phyloP scores from a whole-genome alignment of 148 eudicot genomes.

The Chenopodium album region DNA sequence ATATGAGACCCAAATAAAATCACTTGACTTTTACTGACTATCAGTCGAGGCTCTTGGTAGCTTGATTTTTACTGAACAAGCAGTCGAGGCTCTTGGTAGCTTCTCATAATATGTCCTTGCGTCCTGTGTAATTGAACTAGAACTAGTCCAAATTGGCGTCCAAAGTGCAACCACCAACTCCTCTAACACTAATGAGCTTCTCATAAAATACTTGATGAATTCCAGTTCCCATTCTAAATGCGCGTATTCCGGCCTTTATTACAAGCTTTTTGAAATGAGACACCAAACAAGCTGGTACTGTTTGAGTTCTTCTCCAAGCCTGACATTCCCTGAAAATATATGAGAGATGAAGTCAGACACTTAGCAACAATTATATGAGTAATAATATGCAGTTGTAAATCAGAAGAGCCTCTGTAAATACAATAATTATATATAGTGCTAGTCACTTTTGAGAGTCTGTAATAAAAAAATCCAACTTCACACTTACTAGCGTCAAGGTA shows the following conservation, averaged over 20 bases:
- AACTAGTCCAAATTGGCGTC: no score
- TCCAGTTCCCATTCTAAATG: neutral
- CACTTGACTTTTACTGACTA: no score
- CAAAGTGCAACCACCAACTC: slow-evolving; percentile 7
- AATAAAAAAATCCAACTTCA: neutral
- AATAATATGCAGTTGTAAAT: no score
- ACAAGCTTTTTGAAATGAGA: slow-evolving; percentile 21
- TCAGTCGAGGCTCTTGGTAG: no score
- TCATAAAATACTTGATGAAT: slow-evolving; percentile 10
- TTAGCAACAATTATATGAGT: no score
- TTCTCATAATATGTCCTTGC: neutral
- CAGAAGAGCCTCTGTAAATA: no score
- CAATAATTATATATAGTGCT: no score
- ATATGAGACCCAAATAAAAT: no score
- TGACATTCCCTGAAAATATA: neutral
- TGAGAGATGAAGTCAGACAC: neutral
- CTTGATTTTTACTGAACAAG: slow-evolving; percentile 6
- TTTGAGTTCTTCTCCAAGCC: neutral
- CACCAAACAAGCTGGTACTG: slow-evolving; percentile 19
- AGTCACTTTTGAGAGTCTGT: no score
- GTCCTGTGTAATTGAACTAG: neutral
- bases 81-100: slow-evolving; percentile 10
- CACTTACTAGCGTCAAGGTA: neutral
- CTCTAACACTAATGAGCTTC: slow-evolving; percentile 21
- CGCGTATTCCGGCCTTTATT: neutral